A percentile compares a stretch with the other conserved stretches of the same genome.
phyloP scores from a whole-genome alignment of 202 grass and related monocot genomes.

The Bolboschoenoplectus hybrid region DNA sequence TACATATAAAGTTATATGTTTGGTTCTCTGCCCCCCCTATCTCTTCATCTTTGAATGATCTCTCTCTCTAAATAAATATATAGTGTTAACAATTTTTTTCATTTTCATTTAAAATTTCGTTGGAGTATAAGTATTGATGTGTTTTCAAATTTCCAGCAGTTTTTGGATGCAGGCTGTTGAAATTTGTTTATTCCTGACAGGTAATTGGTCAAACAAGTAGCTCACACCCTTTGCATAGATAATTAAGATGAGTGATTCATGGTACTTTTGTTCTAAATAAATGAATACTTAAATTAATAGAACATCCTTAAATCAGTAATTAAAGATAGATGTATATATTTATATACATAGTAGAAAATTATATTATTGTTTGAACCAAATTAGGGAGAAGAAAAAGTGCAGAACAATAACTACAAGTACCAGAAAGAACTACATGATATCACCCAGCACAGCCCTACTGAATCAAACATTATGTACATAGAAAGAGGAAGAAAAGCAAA shows the following conservation, averaged over 20 bases:
- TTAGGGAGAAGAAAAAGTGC: too few species aligned
- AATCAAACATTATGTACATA: not conserved
- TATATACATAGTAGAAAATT: too few species aligned
- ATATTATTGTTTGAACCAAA: too few species aligned
- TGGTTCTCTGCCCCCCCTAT: not conserved
- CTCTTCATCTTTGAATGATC: not conserved
- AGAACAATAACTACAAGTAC: too few species aligned
- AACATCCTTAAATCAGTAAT: too few species aligned
- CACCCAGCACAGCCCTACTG: not conserved
- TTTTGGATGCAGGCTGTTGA: not conserved
- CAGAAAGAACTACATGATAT: too few species aligned
- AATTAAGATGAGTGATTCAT: too few species aligned
- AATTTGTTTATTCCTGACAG: not conserved
- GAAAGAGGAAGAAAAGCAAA: too few species aligned
- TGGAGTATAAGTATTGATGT: not conserved
- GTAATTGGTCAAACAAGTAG: not conserved
- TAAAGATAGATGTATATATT: too few species aligned
- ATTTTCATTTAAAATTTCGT: not conserved
- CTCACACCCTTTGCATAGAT: not conserved
- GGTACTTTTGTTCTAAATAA: too few species aligned
- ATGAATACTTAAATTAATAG: too few species aligned
- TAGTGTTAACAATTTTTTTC: not conserved
- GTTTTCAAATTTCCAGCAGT: not conserved
- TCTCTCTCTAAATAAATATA: not conserved
- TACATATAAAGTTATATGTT: slow-evolving; percentile 1